Evolutionary conservation across 805 yeast genomes (phyloP).

Genomic region (Metschnikowia similis): DNA sequence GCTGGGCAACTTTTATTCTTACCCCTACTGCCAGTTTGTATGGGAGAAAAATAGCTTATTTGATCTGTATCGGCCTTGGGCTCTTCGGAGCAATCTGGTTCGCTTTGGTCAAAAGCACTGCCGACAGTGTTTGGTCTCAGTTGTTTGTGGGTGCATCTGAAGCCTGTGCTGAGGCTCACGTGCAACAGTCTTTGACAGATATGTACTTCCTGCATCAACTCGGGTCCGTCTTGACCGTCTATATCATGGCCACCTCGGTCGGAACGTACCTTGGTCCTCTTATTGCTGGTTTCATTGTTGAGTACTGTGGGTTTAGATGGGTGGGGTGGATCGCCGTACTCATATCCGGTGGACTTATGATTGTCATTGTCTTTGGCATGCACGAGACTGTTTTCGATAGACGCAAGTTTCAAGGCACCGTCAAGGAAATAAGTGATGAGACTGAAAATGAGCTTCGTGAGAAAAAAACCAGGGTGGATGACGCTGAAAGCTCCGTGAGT

Average conservation of each 20-base stretch:
- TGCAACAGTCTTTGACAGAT: slow-evolving; percentile 65
- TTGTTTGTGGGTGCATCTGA: slow-evolving; percentile 77
- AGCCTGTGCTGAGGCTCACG: slow-evolving; percentile 71
- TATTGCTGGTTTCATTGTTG: slow-evolving; percentile 68
- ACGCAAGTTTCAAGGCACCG: slow-evolving; percentile 22
- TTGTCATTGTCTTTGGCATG: slow-evolving; percentile 53
- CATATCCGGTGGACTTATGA: slow-evolving; percentile 45
- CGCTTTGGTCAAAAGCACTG: slow-evolving; percentile 47
- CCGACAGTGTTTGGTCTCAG: slow-evolving; percentile 74
- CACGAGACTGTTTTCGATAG: slow-evolving; percentile 67
- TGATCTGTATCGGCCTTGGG: slow-evolving; percentile 58
- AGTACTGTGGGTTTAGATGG: slow-evolving; percentile 67
- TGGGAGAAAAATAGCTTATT: slow-evolving; percentile 62
- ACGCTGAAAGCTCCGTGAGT: slow-evolving; percentile 9
- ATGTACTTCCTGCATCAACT: slow-evolving; percentile 75
- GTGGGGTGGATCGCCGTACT: slow-evolving; percentile 68
- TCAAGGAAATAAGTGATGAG: slow-evolving; percentile 1
- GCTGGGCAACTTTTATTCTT: slow-evolving; percentile 55
- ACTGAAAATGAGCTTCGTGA: background rate
- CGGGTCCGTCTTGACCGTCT: slow-evolving; percentile 66
- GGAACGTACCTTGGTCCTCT: slow-evolving; percentile 80
- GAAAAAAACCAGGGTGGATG: slow-evolving; percentile 2
- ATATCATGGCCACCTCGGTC: slow-evolving; percentile 68
- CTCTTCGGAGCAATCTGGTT: slow-evolving; percentile 69
- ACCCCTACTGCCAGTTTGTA: slow-evolving; percentile 68